Evolutionary conservation across 108 stramenopile species (phyloP), one percentile per base, ranked within the genome.

Genomic region (Aureococcus anophagefferens): DNA sequence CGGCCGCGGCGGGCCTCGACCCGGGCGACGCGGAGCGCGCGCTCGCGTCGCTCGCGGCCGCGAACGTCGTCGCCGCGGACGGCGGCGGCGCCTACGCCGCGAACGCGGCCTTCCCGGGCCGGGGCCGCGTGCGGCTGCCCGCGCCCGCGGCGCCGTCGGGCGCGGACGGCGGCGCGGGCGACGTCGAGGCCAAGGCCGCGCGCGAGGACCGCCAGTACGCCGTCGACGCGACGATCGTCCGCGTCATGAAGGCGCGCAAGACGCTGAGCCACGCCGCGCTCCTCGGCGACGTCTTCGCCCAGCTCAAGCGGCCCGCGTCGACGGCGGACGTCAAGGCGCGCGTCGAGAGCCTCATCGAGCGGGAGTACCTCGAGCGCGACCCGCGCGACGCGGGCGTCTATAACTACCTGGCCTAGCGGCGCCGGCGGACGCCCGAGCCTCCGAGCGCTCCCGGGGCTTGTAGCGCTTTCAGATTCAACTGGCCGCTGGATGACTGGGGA

Each of bases 191-290:
- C 64, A 92, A 96, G 75, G 84, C 88, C 14, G 95, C 98, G 5
- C 85, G 80, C 65, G 84, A 90, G 32, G 96, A 98, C 71, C 88
- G 98, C 3, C 80, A 93, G 79, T 95, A 95, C 74, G 84, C 94
- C 66, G 92, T 96, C 69, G 98, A 99, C 75, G 98, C 98, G 7
- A 90, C 91, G 13, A 80, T 96, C 62, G 96, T 99, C 25, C 86
- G 98, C 35, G 95, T 96, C 66, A 96, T 99, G 95, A 99, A 99
- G 89, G 90, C 94, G 0, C 90, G 98, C 13, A 95, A 96, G 84
- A 93, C 90, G 17, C 85, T 97, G 51, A 72, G 86, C 33, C 96
- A 99, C 72, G 81, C 86, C 28, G 80, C 79, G 37, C 80, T 99
- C 69, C 86, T 97, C 70, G 89, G 87, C 11, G 94, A 96, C 80